Evolutionary conservation across 352 stramenopile species (phyloP).

Genomic region (Pythium diclinum): DNA sequence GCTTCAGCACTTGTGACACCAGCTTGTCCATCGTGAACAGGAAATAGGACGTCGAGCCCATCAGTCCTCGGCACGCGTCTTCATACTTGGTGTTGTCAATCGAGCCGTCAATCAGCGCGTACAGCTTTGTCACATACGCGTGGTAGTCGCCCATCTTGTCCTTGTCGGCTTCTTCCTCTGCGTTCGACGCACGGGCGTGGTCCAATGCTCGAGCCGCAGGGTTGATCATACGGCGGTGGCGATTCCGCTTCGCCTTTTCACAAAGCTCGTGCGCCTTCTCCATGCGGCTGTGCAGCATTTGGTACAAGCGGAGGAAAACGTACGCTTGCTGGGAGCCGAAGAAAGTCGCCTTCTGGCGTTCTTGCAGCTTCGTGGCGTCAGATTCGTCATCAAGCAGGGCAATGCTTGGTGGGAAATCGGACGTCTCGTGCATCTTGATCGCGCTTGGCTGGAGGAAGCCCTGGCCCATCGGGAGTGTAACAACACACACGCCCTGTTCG

Average conservation of each 20-base stretch:
- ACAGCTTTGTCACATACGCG: constrained; percentile 84
- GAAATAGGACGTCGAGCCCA: constrained; percentile 89
- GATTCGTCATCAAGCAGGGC: constrained; percentile 57
- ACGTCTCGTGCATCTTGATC: constrained; percentile 73
- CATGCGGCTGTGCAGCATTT: constrained; percentile 84
- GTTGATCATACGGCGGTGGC: constrained; percentile 85
- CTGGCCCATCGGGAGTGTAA: constrained; percentile 62
- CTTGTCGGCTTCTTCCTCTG: constrained; percentile 39
- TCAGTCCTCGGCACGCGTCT: constrained; percentile 84
- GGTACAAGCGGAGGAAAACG: constrained; percentile 87
- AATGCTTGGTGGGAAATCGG: constrained; percentile 70
- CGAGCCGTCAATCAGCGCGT: constrained; percentile 81
- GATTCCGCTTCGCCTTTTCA: constrained; percentile 84
- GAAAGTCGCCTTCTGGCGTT: constrained; percentile 49
- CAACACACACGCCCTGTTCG: constrained; percentile 55
- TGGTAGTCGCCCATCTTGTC: constrained; percentile 87
- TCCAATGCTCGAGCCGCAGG: constrained; percentile 74
- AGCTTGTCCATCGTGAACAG: constrained; percentile 92
- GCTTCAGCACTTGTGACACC: constrained; percentile 80
- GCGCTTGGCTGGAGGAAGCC: constrained; percentile 74
- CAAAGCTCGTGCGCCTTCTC: constrained; percentile 79
- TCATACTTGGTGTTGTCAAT: constrained; percentile 89
- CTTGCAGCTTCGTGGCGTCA: constrained; percentile 41
- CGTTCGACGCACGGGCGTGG: constrained; percentile 60
- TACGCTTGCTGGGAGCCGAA: constrained; percentile 87